These are phyloP conservation scores for Thelonectria olida DNA, from an alignment of 2,329 filamentous ascomycete genomes.

Conservation along the genomic window DNA sequence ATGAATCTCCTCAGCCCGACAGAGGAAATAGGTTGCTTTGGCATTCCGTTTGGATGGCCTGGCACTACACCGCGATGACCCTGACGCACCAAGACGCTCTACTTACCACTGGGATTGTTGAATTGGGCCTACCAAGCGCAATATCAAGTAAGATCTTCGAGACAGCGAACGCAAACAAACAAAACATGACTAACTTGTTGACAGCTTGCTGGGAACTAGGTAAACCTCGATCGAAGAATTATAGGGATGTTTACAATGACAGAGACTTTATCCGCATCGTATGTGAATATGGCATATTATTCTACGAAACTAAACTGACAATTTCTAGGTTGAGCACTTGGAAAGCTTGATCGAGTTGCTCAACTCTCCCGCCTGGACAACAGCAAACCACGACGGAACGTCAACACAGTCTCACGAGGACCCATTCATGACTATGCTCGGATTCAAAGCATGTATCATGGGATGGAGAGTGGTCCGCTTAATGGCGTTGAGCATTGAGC, in stretches of 20 bases:
- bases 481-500: constrained; percentile 17
- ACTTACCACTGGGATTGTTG: constrained; percentile 19
- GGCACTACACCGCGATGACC: constrained; percentile 23
- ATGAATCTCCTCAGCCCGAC: neutral
- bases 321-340: constrained; percentile 14
- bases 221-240: constrained; percentile 19
- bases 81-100: constrained; percentile 22
- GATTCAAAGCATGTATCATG: constrained; percentile 22
- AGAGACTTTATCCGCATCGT: constrained; percentile 19
- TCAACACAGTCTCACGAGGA: constrained; percentile 10
- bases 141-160: constrained; percentile 6
- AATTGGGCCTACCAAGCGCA: constrained; percentile 12
- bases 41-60: constrained; percentile 21
- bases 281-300: neutral
- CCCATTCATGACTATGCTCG: constrained; percentile 19
- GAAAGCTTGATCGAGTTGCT: constrained; percentile 17
- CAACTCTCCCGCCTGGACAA: neutral
- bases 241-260: constrained; percentile 19
- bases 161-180: accelerated
- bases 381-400: neutral
- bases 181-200: neutral
- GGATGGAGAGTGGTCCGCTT: constrained; percentile 21
- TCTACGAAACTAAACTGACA: neutral
- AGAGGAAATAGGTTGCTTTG: constrained; percentile 12
- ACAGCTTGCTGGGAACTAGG: constrained; percentile 20